These are phyloP conservation scores for Tuber indicum DNA, from an alignment of 495 filamentous ascomycete genomes.

Conservation along the genomic window DNA sequence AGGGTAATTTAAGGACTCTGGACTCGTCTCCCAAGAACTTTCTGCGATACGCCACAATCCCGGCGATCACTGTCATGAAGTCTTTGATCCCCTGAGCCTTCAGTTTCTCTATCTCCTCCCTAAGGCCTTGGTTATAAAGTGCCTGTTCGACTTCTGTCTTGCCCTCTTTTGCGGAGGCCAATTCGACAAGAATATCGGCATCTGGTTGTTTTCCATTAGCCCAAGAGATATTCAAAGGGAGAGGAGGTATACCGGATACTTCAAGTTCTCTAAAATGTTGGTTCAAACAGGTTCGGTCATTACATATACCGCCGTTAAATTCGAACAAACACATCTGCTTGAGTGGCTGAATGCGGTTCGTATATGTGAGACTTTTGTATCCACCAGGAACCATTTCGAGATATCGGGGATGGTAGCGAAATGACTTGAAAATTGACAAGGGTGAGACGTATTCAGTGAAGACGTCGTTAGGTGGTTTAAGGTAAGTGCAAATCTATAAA, in stretches of 20 bases:
- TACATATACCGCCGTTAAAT: conserved; percentile 66
- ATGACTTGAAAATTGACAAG: conserved; percentile 72
- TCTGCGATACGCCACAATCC: conserved; percentile 72
- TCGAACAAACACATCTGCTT: conserved; percentile 69
- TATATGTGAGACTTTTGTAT: conserved; percentile 86
- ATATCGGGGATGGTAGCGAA: conserved; percentile 78
- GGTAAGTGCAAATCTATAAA: conserved; percentile 30
- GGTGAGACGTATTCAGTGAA: conserved; percentile 79
- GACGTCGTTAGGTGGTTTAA: conserved; percentile 32
- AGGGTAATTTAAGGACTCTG: conserved; percentile 27
- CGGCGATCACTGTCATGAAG: conserved; percentile 69
- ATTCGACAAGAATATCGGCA: conserved; percentile 75
- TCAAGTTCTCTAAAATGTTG: conserved; percentile 78
- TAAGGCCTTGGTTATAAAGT: conserved; percentile 68
- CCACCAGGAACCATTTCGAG: conserved; percentile 62
- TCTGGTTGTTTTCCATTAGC: conserved; percentile 50
- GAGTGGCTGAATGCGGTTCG: conserved; percentile 70
- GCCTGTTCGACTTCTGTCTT: conserved; percentile 62
- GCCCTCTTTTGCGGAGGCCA: conserved; percentile 67
- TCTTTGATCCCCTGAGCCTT: conserved; percentile 68
- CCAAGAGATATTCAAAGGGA: conserved; percentile 7
- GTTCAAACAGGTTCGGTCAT: conserved; percentile 58
- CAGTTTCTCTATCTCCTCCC: conserved; percentile 66
- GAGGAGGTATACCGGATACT: conserved; percentile 68
- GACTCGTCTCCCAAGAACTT: conserved; percentile 34